Percentiles rank a stretch among this genome's conserved stretches.
Conservation (phyloP, 805 yeast species). For the Zygoascus bituminiphila region DNA sequence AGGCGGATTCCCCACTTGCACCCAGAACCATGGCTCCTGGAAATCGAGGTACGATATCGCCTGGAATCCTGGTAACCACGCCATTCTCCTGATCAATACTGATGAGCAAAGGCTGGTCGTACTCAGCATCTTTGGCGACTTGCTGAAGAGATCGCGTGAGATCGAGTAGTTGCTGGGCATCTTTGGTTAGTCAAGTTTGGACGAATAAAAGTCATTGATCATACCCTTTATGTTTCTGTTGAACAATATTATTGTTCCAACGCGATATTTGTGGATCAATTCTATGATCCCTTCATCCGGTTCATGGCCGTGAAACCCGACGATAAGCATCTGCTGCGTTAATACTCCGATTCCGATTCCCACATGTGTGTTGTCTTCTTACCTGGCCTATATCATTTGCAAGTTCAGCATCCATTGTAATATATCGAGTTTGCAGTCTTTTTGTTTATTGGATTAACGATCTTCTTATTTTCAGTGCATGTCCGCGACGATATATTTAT, state of each 20-base stretch:
- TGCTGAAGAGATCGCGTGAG: slow-evolving; percentile 43
- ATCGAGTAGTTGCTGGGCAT: slow-evolving; percentile 39
- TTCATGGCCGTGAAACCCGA: slow-evolving; percentile 48
- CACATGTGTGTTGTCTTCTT: neutral
- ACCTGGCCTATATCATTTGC: slow-evolving; percentile 5
- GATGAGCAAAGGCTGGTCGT: slow-evolving; percentile 43
- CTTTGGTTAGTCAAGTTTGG: slow-evolving; percentile 14
- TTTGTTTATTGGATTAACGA: too few relatives aligned
- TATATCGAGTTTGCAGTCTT: too few relatives aligned
- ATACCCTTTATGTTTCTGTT: slow-evolving; percentile 32
- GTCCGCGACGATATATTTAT: too few relatives aligned
- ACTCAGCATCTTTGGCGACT: slow-evolving; percentile 41
- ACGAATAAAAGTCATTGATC: slow-evolving; percentile 21
- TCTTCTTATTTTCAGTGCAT: too few relatives aligned
- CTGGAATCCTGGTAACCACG: slow-evolving; percentile 33
- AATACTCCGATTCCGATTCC: neutral
- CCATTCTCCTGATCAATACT: slow-evolving; percentile 59
- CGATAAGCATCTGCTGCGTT: slow-evolving; percentile 45
- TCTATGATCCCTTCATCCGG: slow-evolving; percentile 44
- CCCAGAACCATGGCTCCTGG: slow-evolving; percentile 59
- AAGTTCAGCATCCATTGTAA: neutral
- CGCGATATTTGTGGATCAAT: slow-evolving; percentile 40
- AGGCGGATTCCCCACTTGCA: slow-evolving; percentile 41
- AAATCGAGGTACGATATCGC: slow-evolving; percentile 32
- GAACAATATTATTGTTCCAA: slow-evolving; percentile 43